Conservation (phyloP, 1,284 basidiomycete genomes). For the Sphaerobolus stellatus region DNA sequence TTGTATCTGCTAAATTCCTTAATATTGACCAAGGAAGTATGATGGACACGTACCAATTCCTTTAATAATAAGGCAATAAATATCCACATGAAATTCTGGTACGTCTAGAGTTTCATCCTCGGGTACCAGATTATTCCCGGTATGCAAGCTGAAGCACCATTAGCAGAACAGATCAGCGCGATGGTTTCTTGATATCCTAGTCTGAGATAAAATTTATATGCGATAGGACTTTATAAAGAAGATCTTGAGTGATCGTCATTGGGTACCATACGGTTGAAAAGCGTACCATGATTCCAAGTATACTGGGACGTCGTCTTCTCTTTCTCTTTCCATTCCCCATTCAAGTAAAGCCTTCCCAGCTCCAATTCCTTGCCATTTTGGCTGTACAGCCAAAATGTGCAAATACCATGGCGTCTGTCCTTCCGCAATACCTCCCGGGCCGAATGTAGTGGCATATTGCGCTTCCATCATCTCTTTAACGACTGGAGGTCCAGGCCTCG, state of each 20-base stretch:
- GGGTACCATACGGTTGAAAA: not conserved
- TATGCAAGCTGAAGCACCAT: not conserved
- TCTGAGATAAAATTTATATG: not conserved
- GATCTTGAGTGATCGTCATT: not conserved
- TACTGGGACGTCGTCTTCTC: not conserved
- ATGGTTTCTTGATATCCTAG: slow-evolving; percentile 4
- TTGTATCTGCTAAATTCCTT: too few relatives aligned
- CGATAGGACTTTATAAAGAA: not conserved
- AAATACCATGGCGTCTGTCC: slow-evolving; percentile 8
- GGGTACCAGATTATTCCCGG: slow-evolving; percentile 13
- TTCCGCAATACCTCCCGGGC: not conserved
- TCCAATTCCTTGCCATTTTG: slow-evolving; percentile 8
- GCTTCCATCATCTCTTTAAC: not conserved
- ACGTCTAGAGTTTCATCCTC: not conserved
- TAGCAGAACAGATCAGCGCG: not conserved
- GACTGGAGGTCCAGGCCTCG: not conserved
- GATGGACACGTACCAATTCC: too few relatives aligned
- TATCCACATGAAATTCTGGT: too few relatives aligned
- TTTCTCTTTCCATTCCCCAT: slow-evolving; percentile 6
- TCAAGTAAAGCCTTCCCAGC: slow-evolving; percentile 7
- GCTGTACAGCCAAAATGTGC: slow-evolving; percentile 9
- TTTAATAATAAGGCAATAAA: too few relatives aligned
- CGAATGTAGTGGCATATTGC: slow-evolving; percentile 6
- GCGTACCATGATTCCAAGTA: slow-evolving; percentile 10
- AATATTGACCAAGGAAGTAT: too few relatives aligned